These are phyloP conservation scores for Clarireedia monteithiana DNA, from an alignment of 2,329 filamentous ascomycete genomes.

Conservation along the genomic window DNA sequence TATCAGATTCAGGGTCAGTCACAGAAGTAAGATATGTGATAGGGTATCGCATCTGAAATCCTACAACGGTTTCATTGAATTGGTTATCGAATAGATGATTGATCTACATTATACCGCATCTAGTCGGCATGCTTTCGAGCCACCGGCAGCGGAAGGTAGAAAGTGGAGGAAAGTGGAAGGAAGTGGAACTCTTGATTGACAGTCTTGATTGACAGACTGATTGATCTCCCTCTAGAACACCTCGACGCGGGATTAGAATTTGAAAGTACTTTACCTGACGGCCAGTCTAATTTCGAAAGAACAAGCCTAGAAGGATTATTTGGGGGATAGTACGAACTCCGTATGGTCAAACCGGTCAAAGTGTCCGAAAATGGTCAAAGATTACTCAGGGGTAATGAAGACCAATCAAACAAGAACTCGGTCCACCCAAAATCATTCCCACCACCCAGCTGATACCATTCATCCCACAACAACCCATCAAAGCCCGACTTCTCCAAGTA, in stretches of 20 bases:
- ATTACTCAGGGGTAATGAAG: slow-evolving; percentile 6
- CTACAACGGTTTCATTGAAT: not conserved
- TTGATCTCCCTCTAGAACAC: slow-evolving; percentile 5
- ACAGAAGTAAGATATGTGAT: not conserved
- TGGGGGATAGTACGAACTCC: not conserved
- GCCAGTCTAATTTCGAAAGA: not conserved
- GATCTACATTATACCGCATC: not conserved
- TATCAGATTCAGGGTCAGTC: not conserved
- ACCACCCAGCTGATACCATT: not conserved
- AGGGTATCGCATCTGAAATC: not conserved
- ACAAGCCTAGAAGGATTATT: slow-evolving; percentile 4
- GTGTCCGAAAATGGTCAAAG: not conserved
- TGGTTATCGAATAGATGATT: not conserved
- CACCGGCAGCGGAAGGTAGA: not conserved
- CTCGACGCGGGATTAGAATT: slow-evolving; percentile 1
- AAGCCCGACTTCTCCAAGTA: not conserved
- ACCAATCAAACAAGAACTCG: not conserved
- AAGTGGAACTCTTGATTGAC: not conserved
- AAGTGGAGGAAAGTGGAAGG: not conserved
- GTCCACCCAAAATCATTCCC: not conserved
- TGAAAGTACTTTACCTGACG: not conserved
- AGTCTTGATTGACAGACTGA: not conserved
- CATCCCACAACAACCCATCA: not conserved
- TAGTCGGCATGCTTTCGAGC: not conserved
- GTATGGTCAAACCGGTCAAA: not conserved